Evolutionary conservation across 768 basidiomycete genomes (phyloP).

Genomic region (Phaeolepiota aurea): DNA sequence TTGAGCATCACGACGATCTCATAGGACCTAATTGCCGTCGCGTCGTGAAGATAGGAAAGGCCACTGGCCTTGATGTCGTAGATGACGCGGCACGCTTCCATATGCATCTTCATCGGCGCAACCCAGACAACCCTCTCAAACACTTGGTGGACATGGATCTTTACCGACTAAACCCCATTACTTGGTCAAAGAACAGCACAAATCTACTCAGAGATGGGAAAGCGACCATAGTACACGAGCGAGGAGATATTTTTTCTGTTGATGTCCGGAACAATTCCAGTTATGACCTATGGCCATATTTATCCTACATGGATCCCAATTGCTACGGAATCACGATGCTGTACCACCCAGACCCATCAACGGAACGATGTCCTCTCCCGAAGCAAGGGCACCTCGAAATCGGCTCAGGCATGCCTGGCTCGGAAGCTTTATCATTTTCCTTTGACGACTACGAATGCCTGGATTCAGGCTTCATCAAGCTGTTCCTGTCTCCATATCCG

Average conservation of each 20-base stretch:
- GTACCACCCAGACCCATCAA: conserved; percentile 38
- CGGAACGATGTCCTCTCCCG: conserved; percentile 32
- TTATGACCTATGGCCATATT: conserved; percentile 52
- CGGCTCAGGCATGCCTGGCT: conserved; percentile 32
- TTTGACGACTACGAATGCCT: conserved; percentile 25
- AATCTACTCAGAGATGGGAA: conserved; percentile 41
- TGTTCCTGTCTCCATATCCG: conserved; percentile 46
- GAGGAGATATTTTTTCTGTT: conserved; percentile 35
- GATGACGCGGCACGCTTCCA: conserved; percentile 54
- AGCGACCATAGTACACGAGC: conserved; percentile 36
- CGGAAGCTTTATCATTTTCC: conserved; percentile 38
- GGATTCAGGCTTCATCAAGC: conserved; percentile 46
- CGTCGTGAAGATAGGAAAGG: conserved; percentile 26
- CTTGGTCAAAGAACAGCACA: conserved; percentile 31
- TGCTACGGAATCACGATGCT: conserved; percentile 45
- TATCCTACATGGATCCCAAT: conserved; percentile 53
- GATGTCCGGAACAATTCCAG: conserved; percentile 42
- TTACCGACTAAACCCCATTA: conserved; percentile 35
- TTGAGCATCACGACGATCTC: conserved; percentile 38
- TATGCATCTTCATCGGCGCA: conserved; percentile 45
- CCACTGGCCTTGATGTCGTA: conserved; percentile 28
- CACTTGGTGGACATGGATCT: conserved; percentile 46
- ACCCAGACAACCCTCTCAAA: conserved; percentile 36
- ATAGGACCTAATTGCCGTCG: conserved; percentile 25
- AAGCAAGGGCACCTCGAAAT: conserved; percentile 29